A percentile compares a stretch with the other conserved stretches of the same genome.
phyloP scores from a whole-genome alignment of 2,329 filamentous ascomycete species.

The Cadophora malorum region DNA sequence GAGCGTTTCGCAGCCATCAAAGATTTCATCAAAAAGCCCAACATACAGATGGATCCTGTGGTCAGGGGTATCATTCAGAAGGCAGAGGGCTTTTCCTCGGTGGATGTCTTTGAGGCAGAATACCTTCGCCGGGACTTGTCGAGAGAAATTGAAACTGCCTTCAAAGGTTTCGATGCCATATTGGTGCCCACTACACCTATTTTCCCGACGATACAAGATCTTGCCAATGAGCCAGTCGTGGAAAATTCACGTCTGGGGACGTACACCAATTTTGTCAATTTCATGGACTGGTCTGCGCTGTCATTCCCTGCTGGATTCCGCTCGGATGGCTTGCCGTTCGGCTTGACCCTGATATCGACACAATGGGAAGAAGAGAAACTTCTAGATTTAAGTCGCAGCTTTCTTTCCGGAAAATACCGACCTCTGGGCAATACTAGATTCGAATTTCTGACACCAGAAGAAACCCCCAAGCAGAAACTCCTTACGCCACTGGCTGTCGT shows the following conservation, averaged over 20 bases:
- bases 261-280: constrained; percentile 67
- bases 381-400: constrained; percentile 2
- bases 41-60: constrained; percentile 18
- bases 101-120: constrained; percentile 26
- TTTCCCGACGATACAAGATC: constrained; percentile 57
- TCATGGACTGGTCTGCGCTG: constrained; percentile 62
- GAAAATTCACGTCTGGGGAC: constrained; percentile 61
- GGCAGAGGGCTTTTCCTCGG: constrained; percentile 8
- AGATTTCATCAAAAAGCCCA: constrained; percentile 18
- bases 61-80: constrained; percentile 12
- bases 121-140: constrained; percentile 16
- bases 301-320: constrained; percentile 21
- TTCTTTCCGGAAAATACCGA: constrained; percentile 1
- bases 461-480: not conserved
- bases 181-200: constrained; percentile 63
- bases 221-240: constrained; percentile 57
- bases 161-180: constrained; percentile 54
- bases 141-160: constrained; percentile 32
- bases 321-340: constrained; percentile 15
- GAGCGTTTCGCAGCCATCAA: constrained; percentile 23
- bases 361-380: constrained; percentile 22
- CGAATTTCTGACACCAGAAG: not conserved
- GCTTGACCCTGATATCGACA: constrained; percentile 19
- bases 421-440: constrained; percentile 4
- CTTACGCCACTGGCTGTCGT: constrained; percentile 16